Percentiles rank a stretch among this genome's conserved stretches.
Evolutionary conservation across 2,329 filamentous ascomycete species (phyloP).

Genomic region (Fusarium floridanum): DNA sequence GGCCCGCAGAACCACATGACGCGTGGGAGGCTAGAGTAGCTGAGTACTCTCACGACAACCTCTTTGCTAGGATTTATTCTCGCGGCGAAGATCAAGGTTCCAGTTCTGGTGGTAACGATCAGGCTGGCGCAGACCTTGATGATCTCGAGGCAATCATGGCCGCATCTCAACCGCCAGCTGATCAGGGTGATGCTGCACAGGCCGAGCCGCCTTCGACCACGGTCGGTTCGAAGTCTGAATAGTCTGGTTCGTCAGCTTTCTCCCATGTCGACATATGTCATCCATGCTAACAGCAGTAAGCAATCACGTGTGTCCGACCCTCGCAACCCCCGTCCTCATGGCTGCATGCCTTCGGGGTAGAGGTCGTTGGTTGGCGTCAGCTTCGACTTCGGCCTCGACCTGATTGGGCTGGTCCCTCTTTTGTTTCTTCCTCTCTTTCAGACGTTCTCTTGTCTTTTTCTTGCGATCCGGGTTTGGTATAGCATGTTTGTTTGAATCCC

Average conservation of each 20-base stretch:
- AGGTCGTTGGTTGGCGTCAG: neutral
- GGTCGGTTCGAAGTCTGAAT: slow-evolving; percentile 15
- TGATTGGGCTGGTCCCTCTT: neutral
- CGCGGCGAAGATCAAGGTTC: neutral
- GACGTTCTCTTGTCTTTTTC: neutral
- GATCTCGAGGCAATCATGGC: slow-evolving; percentile 20
- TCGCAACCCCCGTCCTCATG: neutral
- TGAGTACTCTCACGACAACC: slow-evolving; percentile 4
- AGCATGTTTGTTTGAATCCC: neutral
- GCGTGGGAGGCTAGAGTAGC: neutral
- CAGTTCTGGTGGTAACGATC: neutral
- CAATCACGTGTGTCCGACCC: neutral
- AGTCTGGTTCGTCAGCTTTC: neutral
- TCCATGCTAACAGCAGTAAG: neutral
- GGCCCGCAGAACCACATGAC: slow-evolving; percentile 8
- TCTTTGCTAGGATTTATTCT: slow-evolving; percentile 11
- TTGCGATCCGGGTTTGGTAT: neutral
- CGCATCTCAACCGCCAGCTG: neutral
- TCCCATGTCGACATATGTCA: neutral
- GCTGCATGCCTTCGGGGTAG: neutral
- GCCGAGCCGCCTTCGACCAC: too few relatives aligned
- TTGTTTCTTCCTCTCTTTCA: neutral
- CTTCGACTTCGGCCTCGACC: neutral
- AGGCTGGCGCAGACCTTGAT: neutral
- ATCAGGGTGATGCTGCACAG: neutral